Evolutionary conservation across 345 rosid species (phyloP).

Genomic region (Corchorus capsularis): DNA sequence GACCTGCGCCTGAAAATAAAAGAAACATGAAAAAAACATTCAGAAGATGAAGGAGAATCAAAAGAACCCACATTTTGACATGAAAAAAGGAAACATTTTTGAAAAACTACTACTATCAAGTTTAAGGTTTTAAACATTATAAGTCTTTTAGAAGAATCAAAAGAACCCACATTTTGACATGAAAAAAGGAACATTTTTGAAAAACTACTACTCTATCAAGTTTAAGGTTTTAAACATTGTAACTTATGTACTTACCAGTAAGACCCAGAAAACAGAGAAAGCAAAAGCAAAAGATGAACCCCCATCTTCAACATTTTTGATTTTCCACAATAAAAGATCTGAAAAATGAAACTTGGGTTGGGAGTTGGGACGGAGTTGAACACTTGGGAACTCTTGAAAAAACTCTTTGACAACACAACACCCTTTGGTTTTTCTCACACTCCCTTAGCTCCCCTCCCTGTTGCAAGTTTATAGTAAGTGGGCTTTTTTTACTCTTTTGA

Average conservation of each 20-base stretch:
- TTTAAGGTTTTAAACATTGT: neutral
- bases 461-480: slow-evolving; percentile 16
- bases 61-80: slow-evolving; percentile 6
- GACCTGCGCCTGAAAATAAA: slow-evolving; percentile 51
- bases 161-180: slow-evolving; percentile 5
- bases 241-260: slow-evolving; percentile 44
- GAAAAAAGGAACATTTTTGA: neutral
- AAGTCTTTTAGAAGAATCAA: slow-evolving; percentile 3
- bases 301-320: slow-evolving; percentile 32
- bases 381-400: neutral
- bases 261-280: slow-evolving; percentile 45
- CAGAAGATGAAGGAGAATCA: neutral
- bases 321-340: neutral
- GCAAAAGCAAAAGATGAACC: slow-evolving; percentile 30
- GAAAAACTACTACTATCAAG: neutral
- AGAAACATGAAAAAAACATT: neutral
- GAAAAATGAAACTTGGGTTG: neutral
- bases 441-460: slow-evolving; percentile 17
- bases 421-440: neutral
- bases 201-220: neutral
- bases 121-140: neutral
- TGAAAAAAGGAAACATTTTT: neutral
- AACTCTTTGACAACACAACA: neutral
- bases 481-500: neutral
- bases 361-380: slow-evolving; percentile 3